phyloP scores from a whole-genome alignment of 1,284 basidiomycete genomes.

The Uromyces viciae-fabae region DNA sequence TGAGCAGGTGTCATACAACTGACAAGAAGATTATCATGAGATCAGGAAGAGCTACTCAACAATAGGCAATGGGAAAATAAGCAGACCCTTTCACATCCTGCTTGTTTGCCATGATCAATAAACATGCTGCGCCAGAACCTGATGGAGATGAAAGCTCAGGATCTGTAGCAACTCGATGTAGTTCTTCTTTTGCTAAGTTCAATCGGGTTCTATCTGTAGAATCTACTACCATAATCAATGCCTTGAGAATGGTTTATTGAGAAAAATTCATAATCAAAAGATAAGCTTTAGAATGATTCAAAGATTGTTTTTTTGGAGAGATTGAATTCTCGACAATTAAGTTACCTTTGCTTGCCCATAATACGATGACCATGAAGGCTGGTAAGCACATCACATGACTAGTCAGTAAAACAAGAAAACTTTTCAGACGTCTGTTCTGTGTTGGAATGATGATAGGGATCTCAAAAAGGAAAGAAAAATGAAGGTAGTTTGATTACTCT shows the following conservation, averaged over 20 bases:
- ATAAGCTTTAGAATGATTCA: neutral
- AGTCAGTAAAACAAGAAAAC: constrained; percentile 10
- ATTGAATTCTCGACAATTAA: neutral
- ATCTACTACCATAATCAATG: constrained; percentile 60
- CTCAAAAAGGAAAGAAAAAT: neutral
- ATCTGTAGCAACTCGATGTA: constrained; percentile 54
- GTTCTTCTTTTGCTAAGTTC: constrained; percentile 57
- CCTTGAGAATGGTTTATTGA: constrained; percentile 46
- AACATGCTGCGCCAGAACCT: constrained; percentile 51
- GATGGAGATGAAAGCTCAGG: constrained; percentile 46
- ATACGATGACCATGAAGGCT: constrained; percentile 44
- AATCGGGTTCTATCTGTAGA: constrained; percentile 58
- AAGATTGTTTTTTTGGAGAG: neutral
- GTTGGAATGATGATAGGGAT: neutral
- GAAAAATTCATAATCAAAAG: neutral
- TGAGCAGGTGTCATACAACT: constrained; percentile 57
- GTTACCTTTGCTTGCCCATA: constrained; percentile 43
- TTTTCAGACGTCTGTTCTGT: neutral
- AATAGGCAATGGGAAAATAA: neutral
- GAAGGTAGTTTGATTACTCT: constrained; percentile 51
- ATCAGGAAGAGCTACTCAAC: neutral
- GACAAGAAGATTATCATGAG: neutral
- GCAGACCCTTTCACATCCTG: constrained; percentile 57
- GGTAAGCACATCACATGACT: constrained; percentile 4
- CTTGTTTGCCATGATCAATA: constrained; percentile 60